Evolutionary conservation across 2,329 filamentous ascomycete species (phyloP).

Genomic region (Monosporascus sp.): DNA sequence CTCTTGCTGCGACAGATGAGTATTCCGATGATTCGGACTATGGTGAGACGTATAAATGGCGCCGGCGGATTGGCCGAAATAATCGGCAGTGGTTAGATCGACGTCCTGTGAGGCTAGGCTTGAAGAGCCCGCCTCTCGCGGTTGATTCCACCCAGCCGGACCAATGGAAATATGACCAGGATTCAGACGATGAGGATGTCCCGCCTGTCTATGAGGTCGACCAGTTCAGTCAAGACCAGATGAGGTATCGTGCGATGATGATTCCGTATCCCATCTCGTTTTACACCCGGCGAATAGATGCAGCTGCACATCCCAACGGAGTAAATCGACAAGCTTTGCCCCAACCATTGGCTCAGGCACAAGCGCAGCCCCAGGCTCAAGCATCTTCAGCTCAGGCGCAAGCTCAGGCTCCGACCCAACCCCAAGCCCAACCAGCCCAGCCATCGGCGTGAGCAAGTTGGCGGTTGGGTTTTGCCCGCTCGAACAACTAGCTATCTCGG

Average conservation of each 20-base stretch:
- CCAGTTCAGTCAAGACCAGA: conserved; percentile 54
- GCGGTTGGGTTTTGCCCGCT: neutral
- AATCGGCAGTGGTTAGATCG: conserved; percentile 87
- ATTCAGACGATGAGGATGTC: conserved; percentile 72
- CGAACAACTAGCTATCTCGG: too few relatives aligned
- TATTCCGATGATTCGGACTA: conserved; percentile 32
- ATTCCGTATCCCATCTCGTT: conserved; percentile 41
- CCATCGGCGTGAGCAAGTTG: conserved; percentile 1
- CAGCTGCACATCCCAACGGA: conserved; percentile 13
- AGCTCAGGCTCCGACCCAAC: conserved; percentile 1
- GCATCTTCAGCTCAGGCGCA: conserved; percentile 10
- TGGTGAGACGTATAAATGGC: conserved; percentile 58
- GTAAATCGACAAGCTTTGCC: conserved; percentile 18
- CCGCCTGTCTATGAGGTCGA: conserved; percentile 70
- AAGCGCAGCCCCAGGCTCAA: conserved; percentile 6
- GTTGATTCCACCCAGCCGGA: conserved; percentile 41
- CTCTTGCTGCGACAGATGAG: conserved; percentile 42
- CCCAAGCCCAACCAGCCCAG: conserved; percentile 6
- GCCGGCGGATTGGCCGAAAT: conserved; percentile 77
- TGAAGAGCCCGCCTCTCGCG: conserved; percentile 26
- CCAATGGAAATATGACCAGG: conserved; percentile 81
- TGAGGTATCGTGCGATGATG: conserved; percentile 57
- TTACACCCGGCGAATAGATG: conserved; percentile 29
- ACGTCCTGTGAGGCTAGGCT: conserved; percentile 49
- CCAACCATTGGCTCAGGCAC: conserved; percentile 8